Evolutionary conservation across 2,329 filamentous ascomycete genomes (phyloP).

Genomic region (Ceratocystis lukuohia): DNA sequence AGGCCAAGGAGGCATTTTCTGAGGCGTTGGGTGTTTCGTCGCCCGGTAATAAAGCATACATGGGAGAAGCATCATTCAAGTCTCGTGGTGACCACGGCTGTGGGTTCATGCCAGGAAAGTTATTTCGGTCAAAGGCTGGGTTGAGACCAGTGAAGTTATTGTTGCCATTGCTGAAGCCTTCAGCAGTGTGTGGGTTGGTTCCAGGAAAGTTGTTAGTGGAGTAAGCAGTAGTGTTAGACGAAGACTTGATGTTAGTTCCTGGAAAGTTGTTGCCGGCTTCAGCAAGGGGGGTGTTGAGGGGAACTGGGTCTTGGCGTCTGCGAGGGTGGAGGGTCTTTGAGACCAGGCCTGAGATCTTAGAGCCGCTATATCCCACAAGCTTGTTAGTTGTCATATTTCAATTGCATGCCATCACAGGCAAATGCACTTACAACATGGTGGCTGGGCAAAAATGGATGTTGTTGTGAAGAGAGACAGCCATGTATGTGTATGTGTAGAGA

Average conservation of each 20-base stretch:
- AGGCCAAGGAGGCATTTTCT: not conserved
- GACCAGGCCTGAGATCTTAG: constrained; percentile 9
- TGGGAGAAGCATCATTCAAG: not conserved
- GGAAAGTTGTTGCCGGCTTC: constrained; percentile 21
- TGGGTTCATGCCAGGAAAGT: constrained; percentile 18
- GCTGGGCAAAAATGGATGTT: not conserved
- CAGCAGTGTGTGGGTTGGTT: constrained; percentile 5
- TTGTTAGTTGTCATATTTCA: not conserved
- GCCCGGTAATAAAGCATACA: constrained; percentile 4
- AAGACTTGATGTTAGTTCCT: constrained; percentile 17
- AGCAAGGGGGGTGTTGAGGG: not conserved
- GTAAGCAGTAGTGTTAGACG: not conserved
- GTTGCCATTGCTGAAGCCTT: not conserved
- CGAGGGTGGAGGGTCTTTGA: constrained; percentile 12
- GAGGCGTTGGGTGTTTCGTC: not conserved
- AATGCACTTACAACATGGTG: constrained; percentile 16
- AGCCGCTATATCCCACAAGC: not conserved
- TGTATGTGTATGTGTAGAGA: not conserved
- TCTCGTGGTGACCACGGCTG: constrained; percentile 1
- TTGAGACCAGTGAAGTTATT: constrained; percentile 18
- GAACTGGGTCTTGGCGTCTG: not conserved
- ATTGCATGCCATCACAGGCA: not conserved
- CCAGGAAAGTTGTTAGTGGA: constrained; percentile 17
- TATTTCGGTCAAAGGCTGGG: constrained; percentile 1
- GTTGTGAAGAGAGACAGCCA: not conserved